phyloP scores from a whole-genome alignment of 2,329 filamentous ascomycete genomes.

The Colletotrichum echinochloae region DNA sequence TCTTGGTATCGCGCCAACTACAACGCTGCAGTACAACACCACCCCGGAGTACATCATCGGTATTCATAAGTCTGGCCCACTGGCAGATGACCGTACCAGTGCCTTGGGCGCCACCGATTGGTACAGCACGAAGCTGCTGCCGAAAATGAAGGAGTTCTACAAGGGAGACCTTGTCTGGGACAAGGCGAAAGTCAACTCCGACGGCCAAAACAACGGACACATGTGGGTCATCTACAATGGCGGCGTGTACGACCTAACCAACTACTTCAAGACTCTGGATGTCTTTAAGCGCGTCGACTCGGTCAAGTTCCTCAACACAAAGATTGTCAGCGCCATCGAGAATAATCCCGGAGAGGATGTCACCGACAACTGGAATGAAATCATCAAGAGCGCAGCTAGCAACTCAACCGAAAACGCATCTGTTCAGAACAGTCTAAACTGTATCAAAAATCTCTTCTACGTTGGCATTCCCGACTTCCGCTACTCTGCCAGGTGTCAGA shows the following conservation, averaged over 20 bases:
- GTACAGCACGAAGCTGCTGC: slow-evolving; percentile 82
- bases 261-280: slow-evolving; percentile 86
- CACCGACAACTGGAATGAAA: slow-evolving; percentile 70
- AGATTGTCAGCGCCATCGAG: slow-evolving; percentile 76
- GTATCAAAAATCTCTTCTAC: slow-evolving; percentile 86
- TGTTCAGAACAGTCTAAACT: slow-evolving; percentile 77
- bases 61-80: slow-evolving; percentile 77
- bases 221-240: slow-evolving; percentile 84
- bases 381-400: slow-evolving; percentile 60
- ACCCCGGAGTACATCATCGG: slow-evolving; percentile 68
- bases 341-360: slow-evolving; percentile 85
- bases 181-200: slow-evolving; percentile 65
- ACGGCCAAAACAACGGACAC: slow-evolving; percentile 76
- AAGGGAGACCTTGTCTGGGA: slow-evolving; percentile 87
- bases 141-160: slow-evolving; percentile 85
- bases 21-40: slow-evolving; percentile 72
- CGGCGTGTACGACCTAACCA: slow-evolving; percentile 87
- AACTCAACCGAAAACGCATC: slow-evolving; percentile 64
- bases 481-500: slow-evolving; percentile 77
- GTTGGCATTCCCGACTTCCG: slow-evolving; percentile 89
- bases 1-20: slow-evolving; percentile 70
- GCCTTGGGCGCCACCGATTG: slow-evolving; percentile 74
- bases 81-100: slow-evolving; percentile 66
- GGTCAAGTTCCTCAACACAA: slow-evolving; percentile 79
- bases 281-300: slow-evolving; percentile 62